phyloP scores from a whole-genome alignment of 768 basidiomycete genomes.

The Suillus tomentosus region DNA sequence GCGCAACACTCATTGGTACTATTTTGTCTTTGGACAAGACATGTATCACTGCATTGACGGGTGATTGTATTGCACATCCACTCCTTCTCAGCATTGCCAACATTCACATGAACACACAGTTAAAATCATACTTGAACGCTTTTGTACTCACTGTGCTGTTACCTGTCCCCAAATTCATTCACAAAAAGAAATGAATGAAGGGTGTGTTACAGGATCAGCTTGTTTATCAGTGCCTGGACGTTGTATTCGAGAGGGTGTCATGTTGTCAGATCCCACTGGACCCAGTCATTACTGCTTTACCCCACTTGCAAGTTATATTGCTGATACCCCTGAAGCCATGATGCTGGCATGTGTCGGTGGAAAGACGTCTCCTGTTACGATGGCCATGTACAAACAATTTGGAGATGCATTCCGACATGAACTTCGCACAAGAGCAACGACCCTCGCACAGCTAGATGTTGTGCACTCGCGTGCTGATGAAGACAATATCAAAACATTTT shows the following conservation, averaged over 20 bases:
- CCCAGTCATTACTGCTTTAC: too few relatives aligned
- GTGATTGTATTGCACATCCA: slow-evolving; percentile 31
- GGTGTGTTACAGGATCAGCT: slow-evolving; percentile 23
- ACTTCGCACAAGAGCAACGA: too few relatives aligned
- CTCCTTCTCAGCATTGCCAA: slow-evolving; percentile 35
- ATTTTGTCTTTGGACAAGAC: slow-evolving; percentile 37
- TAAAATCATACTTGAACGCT: slow-evolving; percentile 27
- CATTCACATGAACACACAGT: slow-evolving; percentile 27
- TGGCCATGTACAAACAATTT: too few relatives aligned
- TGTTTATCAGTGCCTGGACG: slow-evolving; percentile 23
- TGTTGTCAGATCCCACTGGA: too few relatives aligned
- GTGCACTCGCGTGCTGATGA: too few relatives aligned
- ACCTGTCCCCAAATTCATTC: slow-evolving; percentile 21
- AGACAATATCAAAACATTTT: too few relatives aligned
- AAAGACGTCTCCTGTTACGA: too few relatives aligned
- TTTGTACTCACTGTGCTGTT: slow-evolving; percentile 30
- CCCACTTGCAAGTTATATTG: too few relatives aligned
- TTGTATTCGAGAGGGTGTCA: background rate
- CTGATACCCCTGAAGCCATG: too few relatives aligned
- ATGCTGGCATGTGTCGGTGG: too few relatives aligned
- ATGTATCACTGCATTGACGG: slow-evolving; percentile 31
- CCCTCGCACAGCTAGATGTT: too few relatives aligned
- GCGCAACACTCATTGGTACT: slow-evolving; percentile 23
- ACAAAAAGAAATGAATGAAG: slow-evolving; percentile 16
- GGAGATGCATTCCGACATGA: too few relatives aligned